These are phyloP conservation scores for Sanghuangporus weigelae DNA, from an alignment of 1,284 basidiomycete species.

Conservation along the genomic window DNA sequence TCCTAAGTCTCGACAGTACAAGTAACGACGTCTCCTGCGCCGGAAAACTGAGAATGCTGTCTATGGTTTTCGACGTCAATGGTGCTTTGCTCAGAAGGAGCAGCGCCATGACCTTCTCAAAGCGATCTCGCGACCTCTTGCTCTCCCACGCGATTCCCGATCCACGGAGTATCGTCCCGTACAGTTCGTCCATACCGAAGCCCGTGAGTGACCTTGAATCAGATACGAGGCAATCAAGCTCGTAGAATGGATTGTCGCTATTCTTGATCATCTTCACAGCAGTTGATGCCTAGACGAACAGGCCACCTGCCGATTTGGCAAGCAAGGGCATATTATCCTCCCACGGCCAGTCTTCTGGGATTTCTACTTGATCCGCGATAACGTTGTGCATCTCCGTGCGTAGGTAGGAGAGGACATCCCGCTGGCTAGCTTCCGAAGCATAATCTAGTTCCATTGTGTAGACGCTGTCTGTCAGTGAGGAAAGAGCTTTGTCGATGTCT, in stretches of 20 bases:
- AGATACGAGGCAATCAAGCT: not conserved
- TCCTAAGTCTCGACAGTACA: not conserved
- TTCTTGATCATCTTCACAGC: not conserved
- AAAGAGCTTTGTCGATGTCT: not conserved
- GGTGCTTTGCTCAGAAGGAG: not conserved
- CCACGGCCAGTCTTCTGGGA: not conserved
- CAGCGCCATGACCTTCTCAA: not conserved
- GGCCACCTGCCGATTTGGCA: not conserved
- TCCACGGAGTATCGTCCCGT: not conserved
- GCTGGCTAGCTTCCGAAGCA: not conserved
- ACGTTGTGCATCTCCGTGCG: not conserved
- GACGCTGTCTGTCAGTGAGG: not conserved
- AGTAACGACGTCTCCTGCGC: not conserved
- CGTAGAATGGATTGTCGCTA: not conserved
- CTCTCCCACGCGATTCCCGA: not conserved
- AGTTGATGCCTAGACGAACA: not conserved
- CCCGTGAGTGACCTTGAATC: not conserved
- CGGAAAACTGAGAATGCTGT: not conserved
- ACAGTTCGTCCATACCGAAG: not conserved
- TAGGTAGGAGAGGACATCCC: not conserved
- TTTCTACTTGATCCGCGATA: not conserved
- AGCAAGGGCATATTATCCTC: not conserved
- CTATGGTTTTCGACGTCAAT: not conserved
- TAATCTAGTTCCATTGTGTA: not conserved
- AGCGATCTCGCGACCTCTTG: not conserved